Evolutionary conservation across 177 flowering plant species (phyloP).

Genomic region (Vitis hybrid): DNA sequence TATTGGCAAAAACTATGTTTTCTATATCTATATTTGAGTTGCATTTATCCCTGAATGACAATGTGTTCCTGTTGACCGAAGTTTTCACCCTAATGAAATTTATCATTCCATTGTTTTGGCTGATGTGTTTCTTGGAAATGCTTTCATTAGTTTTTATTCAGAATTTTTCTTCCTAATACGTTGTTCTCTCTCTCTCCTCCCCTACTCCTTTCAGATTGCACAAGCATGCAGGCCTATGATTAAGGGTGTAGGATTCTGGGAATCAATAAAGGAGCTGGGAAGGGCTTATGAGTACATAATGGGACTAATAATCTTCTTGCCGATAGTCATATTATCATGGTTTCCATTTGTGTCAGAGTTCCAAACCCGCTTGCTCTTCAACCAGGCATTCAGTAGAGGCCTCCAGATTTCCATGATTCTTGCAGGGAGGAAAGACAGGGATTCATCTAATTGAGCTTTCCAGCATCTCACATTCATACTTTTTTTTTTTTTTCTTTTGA

Average conservation of each 20-base stretch:
- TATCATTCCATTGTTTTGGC: too few relatives aligned
- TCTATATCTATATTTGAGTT: too few relatives aligned
- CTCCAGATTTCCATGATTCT: slow-evolving; percentile 99
- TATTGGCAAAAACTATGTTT: too few relatives aligned
- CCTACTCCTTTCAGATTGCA: slow-evolving; percentile 53
- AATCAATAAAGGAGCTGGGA: slow-evolving; percentile 79
- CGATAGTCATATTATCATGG: slow-evolving; percentile 86
- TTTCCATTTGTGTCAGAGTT: slow-evolving; percentile 94
- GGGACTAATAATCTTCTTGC: slow-evolving; percentile 81
- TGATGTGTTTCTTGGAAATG: too few relatives aligned
- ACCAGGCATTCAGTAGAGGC: slow-evolving; percentile 98
- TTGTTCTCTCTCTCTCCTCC: background rate
- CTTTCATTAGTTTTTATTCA: too few relatives aligned
- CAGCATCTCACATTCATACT: too few relatives aligned
- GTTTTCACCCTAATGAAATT: too few relatives aligned
- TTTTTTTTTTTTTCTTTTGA: too few relatives aligned
- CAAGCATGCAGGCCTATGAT: slow-evolving; percentile 76
- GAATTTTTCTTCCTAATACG: background rate
- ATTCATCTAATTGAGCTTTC: background rate
- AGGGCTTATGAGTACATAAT: slow-evolving; percentile 85
- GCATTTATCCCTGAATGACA: too few relatives aligned
- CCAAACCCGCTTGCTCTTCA: slow-evolving; percentile 91
- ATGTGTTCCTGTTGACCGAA: too few relatives aligned
- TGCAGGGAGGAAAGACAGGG: slow-evolving; percentile 66
- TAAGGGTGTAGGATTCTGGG: slow-evolving; percentile 65